Percentiles rank a stretch among this genome's conserved stretches.
These are phyloP conservation scores for Decorospora gaudefroyi DNA, from an alignment of 2,329 filamentous ascomycete genomes.

Conservation along the genomic window DNA sequence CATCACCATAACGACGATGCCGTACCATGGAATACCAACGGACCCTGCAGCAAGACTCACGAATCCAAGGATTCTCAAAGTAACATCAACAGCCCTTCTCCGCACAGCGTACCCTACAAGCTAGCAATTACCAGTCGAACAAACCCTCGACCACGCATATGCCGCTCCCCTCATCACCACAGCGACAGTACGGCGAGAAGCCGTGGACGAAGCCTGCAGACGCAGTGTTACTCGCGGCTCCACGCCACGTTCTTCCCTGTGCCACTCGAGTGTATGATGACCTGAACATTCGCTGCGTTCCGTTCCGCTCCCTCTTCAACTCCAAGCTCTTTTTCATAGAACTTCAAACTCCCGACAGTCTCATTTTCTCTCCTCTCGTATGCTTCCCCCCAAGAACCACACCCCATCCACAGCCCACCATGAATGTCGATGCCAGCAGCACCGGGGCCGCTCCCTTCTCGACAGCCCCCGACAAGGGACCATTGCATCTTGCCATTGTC, in stretches of 20 bases:
- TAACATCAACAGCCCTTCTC: conserved; percentile 7
- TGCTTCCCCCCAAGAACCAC: conserved; percentile 13
- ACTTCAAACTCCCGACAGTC: too few species aligned
- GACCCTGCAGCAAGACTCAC: conserved; percentile 7
- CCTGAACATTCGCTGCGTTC: conserved; percentile 7
- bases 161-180: conserved; percentile 10
- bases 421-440: conserved; percentile 29
- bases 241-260: conserved; percentile 11
- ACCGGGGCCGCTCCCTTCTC: conserved; percentile 14
- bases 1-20: background rate
- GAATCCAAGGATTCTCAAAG: background rate
- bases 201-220: conserved; percentile 10
- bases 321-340: conserved; percentile 7
- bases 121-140: conserved; percentile 1
- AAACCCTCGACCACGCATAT: conserved; percentile 3
- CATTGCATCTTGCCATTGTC: conserved; percentile 49
- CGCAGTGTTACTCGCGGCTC: conserved; percentile 14
- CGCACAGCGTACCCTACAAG: conserved; percentile 11
- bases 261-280: too few species aligned
- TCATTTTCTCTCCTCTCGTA: conserved; percentile 10
- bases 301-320: conserved; percentile 5
- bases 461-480: conserved; percentile 37
- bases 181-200: conserved; percentile 16
- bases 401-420: conserved; percentile 17
- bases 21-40: conserved; percentile 3